Percentiles rank a stretch among this genome's conserved stretches.
Conservation (phyloP, 2,329 filamentous ascomycete species). For the Pseudocercospora vitis region DNA sequence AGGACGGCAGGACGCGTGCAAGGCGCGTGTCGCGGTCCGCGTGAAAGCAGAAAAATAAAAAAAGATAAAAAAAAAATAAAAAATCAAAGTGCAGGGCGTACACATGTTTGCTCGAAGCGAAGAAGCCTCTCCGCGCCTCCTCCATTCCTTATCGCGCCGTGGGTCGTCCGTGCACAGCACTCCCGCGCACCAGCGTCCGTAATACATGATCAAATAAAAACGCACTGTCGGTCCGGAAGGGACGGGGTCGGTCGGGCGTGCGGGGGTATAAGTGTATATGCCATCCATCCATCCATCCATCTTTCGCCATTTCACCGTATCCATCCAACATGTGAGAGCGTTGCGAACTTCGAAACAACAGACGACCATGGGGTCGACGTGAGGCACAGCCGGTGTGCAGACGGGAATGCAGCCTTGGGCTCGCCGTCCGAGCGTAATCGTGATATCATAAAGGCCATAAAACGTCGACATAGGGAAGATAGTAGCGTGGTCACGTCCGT, state of each 20-base stretch:
- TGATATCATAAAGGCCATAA: constrained; percentile 16
- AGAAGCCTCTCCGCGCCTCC: too few species aligned
- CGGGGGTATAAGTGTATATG: constrained; percentile 9
- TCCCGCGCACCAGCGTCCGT: neutral
- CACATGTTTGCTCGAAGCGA: too few species aligned
- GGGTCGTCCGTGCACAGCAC: constrained; percentile 1
- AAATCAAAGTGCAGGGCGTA: too few species aligned
- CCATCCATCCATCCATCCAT: constrained; percentile 10
- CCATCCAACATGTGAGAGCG: constrained; percentile 1
- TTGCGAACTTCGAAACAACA: neutral
- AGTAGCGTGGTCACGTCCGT: constrained; percentile 10
- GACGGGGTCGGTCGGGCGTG: constrained; percentile 2
- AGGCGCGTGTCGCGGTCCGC: too few species aligned
- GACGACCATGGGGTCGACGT: neutral
- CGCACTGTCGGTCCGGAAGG: neutral
- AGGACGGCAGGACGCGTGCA: too few species aligned
- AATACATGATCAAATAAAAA: neutral
- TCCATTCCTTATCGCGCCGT: too few species aligned
- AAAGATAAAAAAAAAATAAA: too few species aligned
- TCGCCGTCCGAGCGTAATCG: constrained; percentile 10
- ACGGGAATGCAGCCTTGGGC: neutral
- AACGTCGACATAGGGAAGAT: constrained; percentile 7
- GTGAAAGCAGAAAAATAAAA: too few species aligned
- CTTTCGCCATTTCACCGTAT: constrained; percentile 1
- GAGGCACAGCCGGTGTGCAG: constrained; percentile 2